Conservation (phyloP, 345 rosid genomes). For the Boechera divaricarpa region DNA sequence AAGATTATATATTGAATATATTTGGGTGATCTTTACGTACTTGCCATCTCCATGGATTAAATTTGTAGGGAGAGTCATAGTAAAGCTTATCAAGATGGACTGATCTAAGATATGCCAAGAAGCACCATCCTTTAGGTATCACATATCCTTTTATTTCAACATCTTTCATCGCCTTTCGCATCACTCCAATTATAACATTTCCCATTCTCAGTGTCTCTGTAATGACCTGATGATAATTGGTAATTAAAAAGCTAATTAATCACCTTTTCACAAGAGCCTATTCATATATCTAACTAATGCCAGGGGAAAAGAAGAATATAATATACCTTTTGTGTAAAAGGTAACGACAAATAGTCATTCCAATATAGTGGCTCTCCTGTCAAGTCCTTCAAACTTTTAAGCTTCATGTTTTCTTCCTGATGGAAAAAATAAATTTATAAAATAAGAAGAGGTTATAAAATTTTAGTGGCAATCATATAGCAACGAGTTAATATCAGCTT, state of each 20-base stretch:
- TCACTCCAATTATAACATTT: conserved; percentile 84
- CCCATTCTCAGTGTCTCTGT: conserved; percentile 93
- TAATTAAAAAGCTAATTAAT: conserved; percentile 1
- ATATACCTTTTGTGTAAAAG: conserved; percentile 82
- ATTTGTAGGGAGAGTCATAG: conserved; percentile 80
- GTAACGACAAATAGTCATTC: conserved; percentile 80
- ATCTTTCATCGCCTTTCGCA: conserved; percentile 88
- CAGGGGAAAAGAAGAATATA: conserved; percentile 6
- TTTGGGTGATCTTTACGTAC: conserved; percentile 53
- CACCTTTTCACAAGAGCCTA: conserved; percentile 22
- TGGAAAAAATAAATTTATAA: neutral
- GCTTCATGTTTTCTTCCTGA: conserved; percentile 84
- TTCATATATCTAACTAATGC: neutral
- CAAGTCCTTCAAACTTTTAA: conserved; percentile 69
- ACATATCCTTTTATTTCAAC: conserved; percentile 77
- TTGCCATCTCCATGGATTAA: conserved; percentile 98
- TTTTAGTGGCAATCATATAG: conserved; percentile 21
- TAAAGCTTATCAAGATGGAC: conserved; percentile 89
- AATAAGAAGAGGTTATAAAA: neutral
- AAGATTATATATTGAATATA: neutral
- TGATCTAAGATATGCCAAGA: conserved; percentile 82
- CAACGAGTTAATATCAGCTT: conserved; percentile 17
- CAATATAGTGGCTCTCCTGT: conserved; percentile 69
- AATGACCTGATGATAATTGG: conserved; percentile 65
- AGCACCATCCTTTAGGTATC: conserved; percentile 96